Evolutionary conservation across 2,329 filamentous ascomycete species (phyloP).

Genomic region (Exophiala aquamarina): DNA sequence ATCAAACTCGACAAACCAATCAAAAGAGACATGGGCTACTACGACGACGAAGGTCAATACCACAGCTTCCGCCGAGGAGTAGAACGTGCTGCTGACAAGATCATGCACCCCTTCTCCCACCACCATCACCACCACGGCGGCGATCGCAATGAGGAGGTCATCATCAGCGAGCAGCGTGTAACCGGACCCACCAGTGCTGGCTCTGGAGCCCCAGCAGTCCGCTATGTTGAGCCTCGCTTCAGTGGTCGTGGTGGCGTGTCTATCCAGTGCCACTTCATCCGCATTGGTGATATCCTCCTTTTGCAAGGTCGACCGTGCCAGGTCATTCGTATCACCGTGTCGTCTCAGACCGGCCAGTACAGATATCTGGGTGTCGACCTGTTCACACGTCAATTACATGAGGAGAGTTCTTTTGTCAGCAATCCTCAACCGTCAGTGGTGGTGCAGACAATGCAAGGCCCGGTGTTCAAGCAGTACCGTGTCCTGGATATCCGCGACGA

Average conservation of each 20-base stretch:
- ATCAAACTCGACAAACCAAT: constrained; percentile 52
- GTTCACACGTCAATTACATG: constrained; percentile 99
- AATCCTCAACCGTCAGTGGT: constrained; percentile 95
- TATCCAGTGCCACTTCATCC: constrained; percentile 99
- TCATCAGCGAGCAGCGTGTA: constrained; percentile 42
- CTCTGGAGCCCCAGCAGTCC: constrained; percentile 45
- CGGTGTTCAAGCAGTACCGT: constrained; percentile 99
- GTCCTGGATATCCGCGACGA: constrained; percentile 95
- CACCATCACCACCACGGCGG: constrained; percentile 45
- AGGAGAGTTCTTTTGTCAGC: constrained; percentile 97
- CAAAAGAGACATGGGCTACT: constrained; percentile 66
- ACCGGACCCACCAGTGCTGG: constrained; percentile 44
- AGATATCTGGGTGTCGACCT: constrained; percentile 99
- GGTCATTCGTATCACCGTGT: constrained; percentile 99
- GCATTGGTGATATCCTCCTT: constrained; percentile 97
- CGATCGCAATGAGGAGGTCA: constrained; percentile 35
- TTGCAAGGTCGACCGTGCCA: constrained; percentile 99
- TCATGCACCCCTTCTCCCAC: constrained; percentile 63
- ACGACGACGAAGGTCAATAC: constrained; percentile 76
- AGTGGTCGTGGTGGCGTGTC: constrained; percentile 56
- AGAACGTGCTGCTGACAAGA: constrained; percentile 64
- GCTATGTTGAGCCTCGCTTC: constrained; percentile 54
- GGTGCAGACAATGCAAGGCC: constrained; percentile 99
- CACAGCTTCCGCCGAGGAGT: constrained; percentile 72
- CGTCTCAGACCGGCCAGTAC: constrained; percentile 96